A percentile compares a stretch with the other conserved stretches of the same genome.
Conservation (phyloP, 106 monocot species). For the Amphibolis antarctica region DNA sequence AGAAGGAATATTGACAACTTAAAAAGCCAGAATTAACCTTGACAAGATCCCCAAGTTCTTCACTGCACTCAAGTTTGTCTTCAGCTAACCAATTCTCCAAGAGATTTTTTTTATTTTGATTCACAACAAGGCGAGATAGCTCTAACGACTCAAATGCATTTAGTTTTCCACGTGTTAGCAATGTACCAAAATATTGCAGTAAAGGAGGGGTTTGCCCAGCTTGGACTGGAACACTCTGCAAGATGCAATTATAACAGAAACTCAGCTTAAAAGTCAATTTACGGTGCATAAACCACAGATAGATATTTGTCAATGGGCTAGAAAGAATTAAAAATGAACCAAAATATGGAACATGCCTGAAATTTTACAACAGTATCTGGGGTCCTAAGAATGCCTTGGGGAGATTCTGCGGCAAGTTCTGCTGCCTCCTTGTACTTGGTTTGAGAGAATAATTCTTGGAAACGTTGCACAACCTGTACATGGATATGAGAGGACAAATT, state of each 20-base stretch:
- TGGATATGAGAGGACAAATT: too few species aligned
- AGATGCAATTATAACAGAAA: not conserved
- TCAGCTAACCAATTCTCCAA: slow-evolving; percentile 98
- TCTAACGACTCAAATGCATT: slow-evolving; percentile 96
- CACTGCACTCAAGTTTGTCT: slow-evolving; percentile 98
- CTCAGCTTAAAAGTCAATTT: not conserved
- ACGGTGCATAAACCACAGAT: not conserved
- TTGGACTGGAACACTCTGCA: slow-evolving; percentile 98
- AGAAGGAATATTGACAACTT: not conserved
- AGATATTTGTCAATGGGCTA: not conserved
- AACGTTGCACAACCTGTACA: slow-evolving; percentile 82
- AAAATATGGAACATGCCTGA: slow-evolving; percentile 37
- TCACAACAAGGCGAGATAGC: slow-evolving; percentile 93
- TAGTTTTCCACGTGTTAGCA: slow-evolving; percentile 84
- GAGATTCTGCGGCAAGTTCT: slow-evolving; percentile 97
- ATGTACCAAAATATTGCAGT: slow-evolving; percentile 93
- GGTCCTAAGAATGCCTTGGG: slow-evolving; percentile 84
- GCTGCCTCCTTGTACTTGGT: slow-evolving; percentile 99
- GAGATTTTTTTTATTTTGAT: slow-evolving; percentile 96
- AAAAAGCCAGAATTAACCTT: slow-evolving; percentile 33
- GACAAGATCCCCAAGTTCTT: slow-evolving; percentile 98
- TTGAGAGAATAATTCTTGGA: slow-evolving; percentile 90
- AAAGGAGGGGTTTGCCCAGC: slow-evolving; percentile 91
- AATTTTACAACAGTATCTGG: slow-evolving; percentile 96
- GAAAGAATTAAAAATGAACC: not conserved